Evolutionary conservation across 306 rosid species (phyloP), one percentile per base, ranked within the genome.

Genomic region (Malus sieversii): DNA sequence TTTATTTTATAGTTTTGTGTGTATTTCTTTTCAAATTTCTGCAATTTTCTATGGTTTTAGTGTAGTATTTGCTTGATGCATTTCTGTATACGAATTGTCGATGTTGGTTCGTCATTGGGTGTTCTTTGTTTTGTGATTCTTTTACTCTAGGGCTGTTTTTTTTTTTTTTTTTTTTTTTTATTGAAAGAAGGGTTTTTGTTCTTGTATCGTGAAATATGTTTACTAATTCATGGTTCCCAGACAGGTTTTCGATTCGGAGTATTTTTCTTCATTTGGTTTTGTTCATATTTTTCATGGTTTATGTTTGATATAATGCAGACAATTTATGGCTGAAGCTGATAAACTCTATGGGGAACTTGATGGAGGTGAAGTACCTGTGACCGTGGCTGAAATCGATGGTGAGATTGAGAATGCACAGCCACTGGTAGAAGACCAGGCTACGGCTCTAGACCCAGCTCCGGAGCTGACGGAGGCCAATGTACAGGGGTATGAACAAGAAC

Each of bases 241-340:
- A 8, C 20, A 35, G 58, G 69, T 74, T 74, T 20, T 27, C 48
- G 15, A 29, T 44, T 62, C 62, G 19, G 9, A 42, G 29, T 42
- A 5, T 45, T 22, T 58, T 57, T 58, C 53, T 38, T 9, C 2
- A 12, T 67, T 30, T 29, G n/a, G 48, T 48, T 35, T 33, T 13
- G 30, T 45, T 25, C n/a, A 38, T 45, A 7, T 7, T 25, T 73
- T 73, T 38, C 4, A 38, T 45, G 7, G 5, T 45, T 72, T 82
- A 32, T 46, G 75, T 44, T 76, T 68, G 8, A 15, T 27, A 18
- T 23, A 12, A 44, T 78, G 71, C 80, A 79, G 85, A 23, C 58
- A 44, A 51, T 29, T 61, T 67, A 92, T 92, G 98, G 98, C 90
- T 38, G 93, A 90, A 57, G 87, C 78, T 60, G 97, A 88, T 46